Base-by-base conservation (phyloP, 2,329 filamentous ascomycete genomes). In the Ophiostoma triangulosporum region DNA sequence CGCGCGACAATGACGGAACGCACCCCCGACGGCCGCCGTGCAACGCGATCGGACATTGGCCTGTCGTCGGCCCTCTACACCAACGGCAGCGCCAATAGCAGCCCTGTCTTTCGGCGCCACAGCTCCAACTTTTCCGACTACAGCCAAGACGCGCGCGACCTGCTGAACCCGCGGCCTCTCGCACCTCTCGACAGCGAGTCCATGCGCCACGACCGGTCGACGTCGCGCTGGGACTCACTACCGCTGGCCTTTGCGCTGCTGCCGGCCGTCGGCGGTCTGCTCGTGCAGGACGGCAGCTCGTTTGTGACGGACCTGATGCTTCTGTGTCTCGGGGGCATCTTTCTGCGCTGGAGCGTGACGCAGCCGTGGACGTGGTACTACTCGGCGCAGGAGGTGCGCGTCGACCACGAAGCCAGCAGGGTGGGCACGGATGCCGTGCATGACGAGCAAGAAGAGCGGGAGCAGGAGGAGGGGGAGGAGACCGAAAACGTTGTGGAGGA, bases 331-430 rank as follows among this genome's bases (percentile, higher is more conserved):
- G 86, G 87, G 2, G 87, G 84, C 4, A 77, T 96, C 45, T 94
- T 96, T 62, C 72, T 97, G 57, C 90, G 95, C 65, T 96, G 89
- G 88, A 90, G 87, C 49, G 84, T 96, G 43, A 84, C 88, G 54
- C 74, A 93, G 60, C 91, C 91, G 61, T 97, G 91, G 90, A 74
- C 80, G 52, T 89, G 85, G 85, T 89, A 89, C 66, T 75, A 79
- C 59, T 80, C 83, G 2, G 82, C 85, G 0, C 84, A 86, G 62
- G 71, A 78, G 54, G 68, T 84, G 35, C 76, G 78, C 31, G 68
- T 76, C 26, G 68, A 70, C 24, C 74, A 80, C 46, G 72, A 80
- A 63, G 60, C 63, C 15, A 65, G 63, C 40, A 55, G 63, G 2
- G 31, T 29, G 2, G 71, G 70, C 32, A 14, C 11, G 5, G 60